Evolutionary conservation across 1,139 yeast species (phyloP).

Genomic region (Yamadazyma kanchanaburiensis): DNA sequence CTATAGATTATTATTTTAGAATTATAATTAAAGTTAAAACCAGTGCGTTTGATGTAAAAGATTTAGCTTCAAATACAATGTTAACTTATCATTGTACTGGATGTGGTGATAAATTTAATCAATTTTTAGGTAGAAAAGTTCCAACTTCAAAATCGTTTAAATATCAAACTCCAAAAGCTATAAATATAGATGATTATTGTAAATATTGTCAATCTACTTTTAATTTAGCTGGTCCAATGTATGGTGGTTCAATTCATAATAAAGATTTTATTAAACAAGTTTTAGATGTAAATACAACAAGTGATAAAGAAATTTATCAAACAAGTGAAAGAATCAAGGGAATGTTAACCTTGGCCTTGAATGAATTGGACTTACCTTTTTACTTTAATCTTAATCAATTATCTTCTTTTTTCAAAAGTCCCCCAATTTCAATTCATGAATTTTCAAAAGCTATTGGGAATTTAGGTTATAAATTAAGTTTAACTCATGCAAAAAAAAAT

Average conservation of each 20-base stretch:
- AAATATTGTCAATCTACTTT: conserved; percentile 63
- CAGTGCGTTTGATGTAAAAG: conserved; percentile 79
- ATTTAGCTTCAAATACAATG: conserved; percentile 71
- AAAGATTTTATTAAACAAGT: conserved; percentile 61
- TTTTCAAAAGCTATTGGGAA: conserved; percentile 83
- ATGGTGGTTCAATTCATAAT: conserved; percentile 79
- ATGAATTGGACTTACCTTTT: conserved; percentile 71
- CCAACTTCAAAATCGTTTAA: conserved; percentile 24
- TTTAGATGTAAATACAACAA: conserved; percentile 48
- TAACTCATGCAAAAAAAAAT: conserved; percentile 86
- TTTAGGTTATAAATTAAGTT: conserved; percentile 73
- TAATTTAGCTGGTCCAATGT: conserved; percentile 95
- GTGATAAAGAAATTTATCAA: conserved; percentile 57
- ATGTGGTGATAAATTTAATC: conserved; percentile 71
- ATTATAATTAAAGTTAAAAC: conserved; percentile 73
- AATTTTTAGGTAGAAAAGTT: conserved; percentile 66
- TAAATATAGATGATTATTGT: conserved; percentile 53
- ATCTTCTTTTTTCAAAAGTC: conserved; percentile 72
- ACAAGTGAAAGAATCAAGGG: conserved; percentile 86
- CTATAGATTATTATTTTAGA: conserved; percentile 91
- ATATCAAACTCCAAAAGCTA: conserved; percentile 34
- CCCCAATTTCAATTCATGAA: conserved; percentile 75
- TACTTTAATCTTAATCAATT: conserved; percentile 79
- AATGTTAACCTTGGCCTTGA: conserved; percentile 79
- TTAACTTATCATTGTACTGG: conserved; percentile 82